phyloP scores from a whole-genome alignment of 192 early-diverging fungal species.

The Coemansia sp. region DNA sequence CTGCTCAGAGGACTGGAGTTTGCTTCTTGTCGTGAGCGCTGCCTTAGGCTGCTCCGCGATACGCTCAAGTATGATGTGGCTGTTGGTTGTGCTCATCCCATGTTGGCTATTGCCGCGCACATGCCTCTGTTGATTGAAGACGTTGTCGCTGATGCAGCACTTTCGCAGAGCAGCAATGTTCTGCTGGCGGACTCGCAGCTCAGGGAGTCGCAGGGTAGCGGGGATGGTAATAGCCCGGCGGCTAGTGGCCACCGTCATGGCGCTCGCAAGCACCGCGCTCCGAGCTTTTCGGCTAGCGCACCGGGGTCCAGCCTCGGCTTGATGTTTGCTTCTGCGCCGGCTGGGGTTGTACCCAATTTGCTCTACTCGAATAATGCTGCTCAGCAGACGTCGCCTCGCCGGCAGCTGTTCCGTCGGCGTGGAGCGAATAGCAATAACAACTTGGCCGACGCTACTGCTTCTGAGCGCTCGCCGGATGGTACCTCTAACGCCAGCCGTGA shows the following conservation, averaged over 20 bases:
- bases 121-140: constrained; percentile 34
- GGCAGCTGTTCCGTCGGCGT: constrained; percentile 45
- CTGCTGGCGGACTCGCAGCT: background rate
- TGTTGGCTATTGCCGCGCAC: constrained; percentile 39
- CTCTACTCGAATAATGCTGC: background rate
- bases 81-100: constrained; percentile 14
- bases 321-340: constrained; percentile 35
- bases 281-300: constrained; percentile 18
- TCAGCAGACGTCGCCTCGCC: constrained; percentile 27
- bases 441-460: background rate
- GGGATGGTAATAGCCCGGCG: background rate
- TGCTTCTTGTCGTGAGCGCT: constrained; percentile 40
- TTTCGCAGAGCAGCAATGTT: background rate
- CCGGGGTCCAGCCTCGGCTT: constrained; percentile 44
- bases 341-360: background rate
- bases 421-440: constrained; percentile 6
- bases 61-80: constrained; percentile 22
- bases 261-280: constrained; percentile 6
- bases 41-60: constrained; percentile 33
- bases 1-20: constrained; percentile 48
- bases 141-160: constrained; percentile 2
- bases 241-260: constrained; percentile 21
- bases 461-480: background rate
- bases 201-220: background rate
- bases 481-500: background rate